Conservation (phyloP, 345 rosid species). For the Rhodamnia argentea region DNA sequence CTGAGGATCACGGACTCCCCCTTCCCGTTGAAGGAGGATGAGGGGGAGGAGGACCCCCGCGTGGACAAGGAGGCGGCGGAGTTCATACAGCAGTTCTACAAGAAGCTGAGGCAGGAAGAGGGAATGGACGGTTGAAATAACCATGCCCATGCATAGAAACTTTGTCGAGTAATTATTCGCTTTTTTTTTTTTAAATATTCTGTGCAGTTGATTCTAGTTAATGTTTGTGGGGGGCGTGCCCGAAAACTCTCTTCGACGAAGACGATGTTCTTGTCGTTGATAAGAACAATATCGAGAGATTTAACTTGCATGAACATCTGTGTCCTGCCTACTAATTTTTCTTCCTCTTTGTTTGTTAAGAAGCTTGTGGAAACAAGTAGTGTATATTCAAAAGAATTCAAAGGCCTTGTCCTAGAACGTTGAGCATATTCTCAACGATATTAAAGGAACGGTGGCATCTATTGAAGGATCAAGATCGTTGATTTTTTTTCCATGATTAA, state of each 20-base stretch:
- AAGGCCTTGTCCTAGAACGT: neutral
- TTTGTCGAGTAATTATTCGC: neutral
- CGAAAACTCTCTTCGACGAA: neutral
- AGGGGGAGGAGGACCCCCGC: constrained; percentile 29
- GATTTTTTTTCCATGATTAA: neutral
- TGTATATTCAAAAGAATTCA: neutral
- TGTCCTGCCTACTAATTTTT: neutral
- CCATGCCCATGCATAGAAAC: neutral
- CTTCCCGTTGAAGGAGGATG: constrained; percentile 46
- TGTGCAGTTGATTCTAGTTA: neutral
- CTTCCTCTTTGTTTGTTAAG: neutral
- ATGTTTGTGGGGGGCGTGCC: neutral
- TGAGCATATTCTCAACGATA: neutral
- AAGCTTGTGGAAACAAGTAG: neutral
- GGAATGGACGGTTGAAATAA: constrained; percentile 4
- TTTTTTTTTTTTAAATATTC: neutral
- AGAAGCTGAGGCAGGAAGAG: constrained; percentile 50
- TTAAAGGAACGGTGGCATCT: neutral
- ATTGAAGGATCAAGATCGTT: neutral
- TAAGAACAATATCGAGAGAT: neutral
- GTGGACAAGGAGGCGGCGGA: constrained; percentile 80
- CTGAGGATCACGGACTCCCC: constrained; percentile 95
- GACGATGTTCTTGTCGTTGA: neutral
- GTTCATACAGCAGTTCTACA: constrained; percentile 73
- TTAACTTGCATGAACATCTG: neutral